Conservation (phyloP, 495 filamentous ascomycete species). For the Neurospora terricola region DNA sequence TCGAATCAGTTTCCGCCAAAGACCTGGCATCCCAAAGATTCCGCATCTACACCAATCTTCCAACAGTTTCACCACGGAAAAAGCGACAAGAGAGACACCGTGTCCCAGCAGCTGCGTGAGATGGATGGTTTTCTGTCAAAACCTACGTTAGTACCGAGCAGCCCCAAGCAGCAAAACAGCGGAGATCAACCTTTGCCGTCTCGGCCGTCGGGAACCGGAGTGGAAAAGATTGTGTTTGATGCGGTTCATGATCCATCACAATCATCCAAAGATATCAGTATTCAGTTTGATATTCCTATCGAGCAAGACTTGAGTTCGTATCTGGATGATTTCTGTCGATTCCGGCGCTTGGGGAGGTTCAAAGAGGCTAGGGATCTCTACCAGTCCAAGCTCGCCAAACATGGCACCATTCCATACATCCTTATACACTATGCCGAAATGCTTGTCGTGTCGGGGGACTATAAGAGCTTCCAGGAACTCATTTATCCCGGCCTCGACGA, state of each 20-base stretch:
- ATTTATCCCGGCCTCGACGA: not conserved
- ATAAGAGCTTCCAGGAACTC: not conserved
- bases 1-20: too few species aligned
- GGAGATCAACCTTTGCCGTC: too few species aligned
- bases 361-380: constrained; percentile 12
- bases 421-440: constrained; percentile 12
- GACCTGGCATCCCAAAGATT: too few species aligned
- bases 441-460: constrained; percentile 10
- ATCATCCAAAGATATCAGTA: constrained; percentile 6
- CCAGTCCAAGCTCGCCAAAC: constrained; percentile 1
- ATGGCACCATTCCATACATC: constrained; percentile 5
- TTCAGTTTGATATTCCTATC: constrained; percentile 6
- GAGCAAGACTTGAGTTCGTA: constrained; percentile 9
- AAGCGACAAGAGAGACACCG: too few species aligned
- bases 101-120: too few species aligned
- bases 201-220: too few species aligned
- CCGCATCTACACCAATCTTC: too few species aligned
- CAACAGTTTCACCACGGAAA: too few species aligned
- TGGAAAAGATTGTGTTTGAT: constrained; percentile 1
- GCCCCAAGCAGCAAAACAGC: too few species aligned
- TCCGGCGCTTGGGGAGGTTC: constrained; percentile 12
- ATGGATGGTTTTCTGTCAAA: too few species aligned
- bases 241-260: constrained; percentile 10
- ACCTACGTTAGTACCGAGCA: too few species aligned
- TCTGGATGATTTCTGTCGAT: constrained; percentile 13